Conservation (phyloP, 305 asterid genomes). For the Fraxinus xanthoxyloides region DNA sequence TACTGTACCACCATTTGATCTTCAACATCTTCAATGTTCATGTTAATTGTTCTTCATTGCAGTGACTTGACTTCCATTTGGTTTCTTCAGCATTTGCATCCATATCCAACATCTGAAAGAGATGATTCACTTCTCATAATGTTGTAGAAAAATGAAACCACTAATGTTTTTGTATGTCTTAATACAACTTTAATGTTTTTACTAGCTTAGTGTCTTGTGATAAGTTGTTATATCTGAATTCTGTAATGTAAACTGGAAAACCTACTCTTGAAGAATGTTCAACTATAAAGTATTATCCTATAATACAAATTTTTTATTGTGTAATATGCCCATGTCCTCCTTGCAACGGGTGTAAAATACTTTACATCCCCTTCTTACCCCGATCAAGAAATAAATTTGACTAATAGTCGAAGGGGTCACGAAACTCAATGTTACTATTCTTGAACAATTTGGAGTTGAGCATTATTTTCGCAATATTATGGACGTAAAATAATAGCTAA, state of each 20-base stretch:
- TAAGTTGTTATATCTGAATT: conserved; percentile 18
- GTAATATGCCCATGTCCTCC: background rate
- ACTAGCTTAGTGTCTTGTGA: background rate
- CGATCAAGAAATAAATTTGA: too few species aligned
- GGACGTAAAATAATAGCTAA: too few species aligned
- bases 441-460: too few species aligned
- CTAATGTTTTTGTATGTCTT: background rate
- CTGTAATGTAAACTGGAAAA: conserved; percentile 9
- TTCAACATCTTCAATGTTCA: background rate
- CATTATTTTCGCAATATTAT: too few species aligned
- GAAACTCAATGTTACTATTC: too few species aligned
- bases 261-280: background rate
- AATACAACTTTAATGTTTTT: background rate
- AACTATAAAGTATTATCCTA: background rate
- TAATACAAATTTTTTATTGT: background rate
- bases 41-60: background rate
- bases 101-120: background rate
- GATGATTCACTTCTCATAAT: background rate
- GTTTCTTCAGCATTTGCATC: background rate
- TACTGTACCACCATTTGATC: background rate
- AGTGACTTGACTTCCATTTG: conserved; percentile 4
- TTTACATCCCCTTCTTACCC: too few species aligned
- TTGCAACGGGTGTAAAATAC: too few species aligned
- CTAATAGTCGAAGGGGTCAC: too few species aligned
- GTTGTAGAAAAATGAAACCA: background rate